These are phyloP conservation scores for Lonicera japonica DNA, from an alignment of 129 eudicot genomes.

Conservation along the genomic window DNA sequence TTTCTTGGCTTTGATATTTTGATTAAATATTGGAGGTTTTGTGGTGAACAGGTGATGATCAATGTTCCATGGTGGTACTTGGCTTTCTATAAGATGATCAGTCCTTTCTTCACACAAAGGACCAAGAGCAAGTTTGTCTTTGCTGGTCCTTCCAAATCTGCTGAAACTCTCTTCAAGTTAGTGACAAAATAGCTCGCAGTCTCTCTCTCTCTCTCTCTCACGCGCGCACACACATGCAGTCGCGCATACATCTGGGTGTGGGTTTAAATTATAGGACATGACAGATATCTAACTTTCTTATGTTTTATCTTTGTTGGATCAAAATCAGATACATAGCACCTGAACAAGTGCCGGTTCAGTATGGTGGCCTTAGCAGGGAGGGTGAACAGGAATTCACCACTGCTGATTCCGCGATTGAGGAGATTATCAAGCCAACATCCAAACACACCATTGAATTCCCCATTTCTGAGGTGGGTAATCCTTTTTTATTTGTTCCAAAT, in stretches of 20 bases:
- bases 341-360: constrained; percentile 81
- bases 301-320: neutral
- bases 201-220: neutral
- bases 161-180: constrained; percentile 85
- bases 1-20: neutral
- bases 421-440: constrained; percentile 51
- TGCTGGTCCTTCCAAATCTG: constrained; percentile 81
- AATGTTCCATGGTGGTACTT: constrained; percentile 87
- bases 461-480: constrained; percentile 52
- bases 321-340: constrained; percentile 71
- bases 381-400: constrained; percentile 62
- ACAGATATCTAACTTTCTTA: neutral
- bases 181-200: neutral
- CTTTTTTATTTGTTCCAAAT: neutral
- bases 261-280: neutral
- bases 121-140: constrained; percentile 96
- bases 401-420: constrained; percentile 52
- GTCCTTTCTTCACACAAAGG: constrained; percentile 81
- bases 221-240: neutral
- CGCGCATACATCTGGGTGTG: neutral
- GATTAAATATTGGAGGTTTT: neutral
- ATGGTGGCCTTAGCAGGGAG: constrained; percentile 79
- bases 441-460: constrained; percentile 64
- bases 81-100: constrained; percentile 76
- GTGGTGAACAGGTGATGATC: constrained; percentile 58